A percentile compares a stretch with the other conserved stretches of the same genome.
Conservation (phyloP, 371 early-diverging fungal species). For the Funneliformis caledonium region DNA sequence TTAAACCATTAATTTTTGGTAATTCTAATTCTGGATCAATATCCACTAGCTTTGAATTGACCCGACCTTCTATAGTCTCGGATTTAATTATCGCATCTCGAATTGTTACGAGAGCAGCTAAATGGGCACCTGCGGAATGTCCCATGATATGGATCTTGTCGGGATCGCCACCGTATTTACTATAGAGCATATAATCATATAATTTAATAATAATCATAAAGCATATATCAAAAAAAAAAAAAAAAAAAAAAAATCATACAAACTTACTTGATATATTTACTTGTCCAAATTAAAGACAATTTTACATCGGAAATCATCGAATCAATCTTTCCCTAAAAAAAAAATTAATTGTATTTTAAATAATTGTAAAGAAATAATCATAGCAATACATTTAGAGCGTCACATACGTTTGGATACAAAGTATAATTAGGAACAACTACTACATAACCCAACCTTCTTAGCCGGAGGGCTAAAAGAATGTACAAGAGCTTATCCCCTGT, state of each 20-base stretch:
- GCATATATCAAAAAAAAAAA: background rate
- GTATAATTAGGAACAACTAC: slow-evolving; percentile 79
- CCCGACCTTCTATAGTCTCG: slow-evolving; percentile 42
- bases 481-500: slow-evolving; percentile 57
- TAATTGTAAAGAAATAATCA: background rate
- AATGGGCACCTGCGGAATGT: slow-evolving; percentile 61
- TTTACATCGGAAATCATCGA: slow-evolving; percentile 71
- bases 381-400: background rate
- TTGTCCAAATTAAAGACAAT: slow-evolving; percentile 65
- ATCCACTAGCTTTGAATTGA: slow-evolving; percentile 40
- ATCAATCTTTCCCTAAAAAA: slow-evolving; percentile 51
- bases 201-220: background rate
- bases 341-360: background rate
- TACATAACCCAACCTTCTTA: slow-evolving; percentile 69
- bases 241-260: background rate
- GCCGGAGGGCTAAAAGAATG: slow-evolving; percentile 64
- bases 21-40: slow-evolving; percentile 44
- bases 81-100: slow-evolving; percentile 49
- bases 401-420: slow-evolving; percentile 57
- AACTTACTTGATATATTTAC: slow-evolving; percentile 50
- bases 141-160: slow-evolving; percentile 65
- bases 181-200: background rate
- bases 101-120: slow-evolving; percentile 51
- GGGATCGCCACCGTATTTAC: slow-evolving; percentile 53
- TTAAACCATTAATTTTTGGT: slow-evolving; percentile 55